phyloP scores from a whole-genome alignment of 1,139 yeast genomes.

The Eremothecium sinecaudum region DNA sequence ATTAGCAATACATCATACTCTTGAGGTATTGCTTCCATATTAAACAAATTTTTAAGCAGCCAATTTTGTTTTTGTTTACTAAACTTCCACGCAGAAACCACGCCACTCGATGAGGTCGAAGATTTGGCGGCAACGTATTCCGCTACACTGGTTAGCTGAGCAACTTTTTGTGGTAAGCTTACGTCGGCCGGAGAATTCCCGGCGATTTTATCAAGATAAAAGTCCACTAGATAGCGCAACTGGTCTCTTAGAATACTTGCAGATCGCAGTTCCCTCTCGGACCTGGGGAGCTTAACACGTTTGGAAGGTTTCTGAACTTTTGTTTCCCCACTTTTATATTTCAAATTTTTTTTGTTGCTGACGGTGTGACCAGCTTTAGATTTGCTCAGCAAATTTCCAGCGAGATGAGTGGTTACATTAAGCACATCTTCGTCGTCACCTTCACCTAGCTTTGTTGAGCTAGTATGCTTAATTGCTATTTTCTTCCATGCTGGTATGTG shows the following conservation, averaged over 20 bases:
- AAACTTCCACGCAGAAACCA: slow-evolving; percentile 60
- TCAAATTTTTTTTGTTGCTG: slow-evolving; percentile 25
- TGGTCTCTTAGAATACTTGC: slow-evolving; percentile 52
- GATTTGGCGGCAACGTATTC: slow-evolving; percentile 4
- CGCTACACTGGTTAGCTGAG: slow-evolving; percentile 6
- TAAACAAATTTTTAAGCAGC: slow-evolving; percentile 62
- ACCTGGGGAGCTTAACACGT: slow-evolving; percentile 64
- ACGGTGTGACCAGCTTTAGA: slow-evolving; percentile 42
- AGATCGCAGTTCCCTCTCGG: slow-evolving; percentile 38
- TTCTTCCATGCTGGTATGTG: slow-evolving; percentile 85
- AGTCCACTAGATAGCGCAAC: slow-evolving; percentile 61
- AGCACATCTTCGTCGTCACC: slow-evolving; percentile 30
- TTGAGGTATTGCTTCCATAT: slow-evolving; percentile 49
- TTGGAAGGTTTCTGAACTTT: slow-evolving; percentile 35
- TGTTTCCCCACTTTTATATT: slow-evolving; percentile 13
- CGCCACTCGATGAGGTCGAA: slow-evolving; percentile 13
- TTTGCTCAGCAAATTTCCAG: slow-evolving; percentile 39
- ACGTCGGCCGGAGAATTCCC: slow-evolving; percentile 7
- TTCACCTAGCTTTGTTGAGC: neutral
- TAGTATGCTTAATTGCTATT: slow-evolving; percentile 48
- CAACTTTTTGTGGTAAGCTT: slow-evolving; percentile 6
- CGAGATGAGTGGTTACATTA: slow-evolving; percentile 36
- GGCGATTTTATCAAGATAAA: slow-evolving; percentile 44
- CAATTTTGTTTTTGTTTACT: slow-evolving; percentile 92
- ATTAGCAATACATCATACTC: slow-evolving; percentile 37